Evolutionary conservation across 495 filamentous ascomycete genomes (phyloP).

Genomic region (Xylaria castorea): DNA sequence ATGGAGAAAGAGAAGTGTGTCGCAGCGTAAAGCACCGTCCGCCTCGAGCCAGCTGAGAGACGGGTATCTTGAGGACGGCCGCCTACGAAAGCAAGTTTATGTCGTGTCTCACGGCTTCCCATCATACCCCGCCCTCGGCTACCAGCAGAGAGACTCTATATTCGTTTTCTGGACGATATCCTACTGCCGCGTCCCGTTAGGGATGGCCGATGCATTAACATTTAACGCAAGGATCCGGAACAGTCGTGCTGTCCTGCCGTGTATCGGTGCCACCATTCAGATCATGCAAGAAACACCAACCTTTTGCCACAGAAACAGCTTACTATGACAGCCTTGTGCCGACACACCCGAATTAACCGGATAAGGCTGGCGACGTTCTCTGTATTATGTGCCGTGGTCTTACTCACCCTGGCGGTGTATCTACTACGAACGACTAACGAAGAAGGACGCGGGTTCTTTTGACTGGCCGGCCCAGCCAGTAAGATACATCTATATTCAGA

Average conservation of each 20-base stretch:
- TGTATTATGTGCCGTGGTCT: slow-evolving; percentile 4
- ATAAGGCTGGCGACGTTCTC: slow-evolving; percentile 2
- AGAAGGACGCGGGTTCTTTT: neutral
- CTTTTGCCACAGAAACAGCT: slow-evolving; percentile 12
- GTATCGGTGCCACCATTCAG: neutral
- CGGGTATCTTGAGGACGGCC: neutral
- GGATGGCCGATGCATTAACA: slow-evolving; percentile 1
- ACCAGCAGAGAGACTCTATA: slow-evolving; percentile 13
- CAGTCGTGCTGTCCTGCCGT: slow-evolving; percentile 18
- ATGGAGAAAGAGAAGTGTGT: neutral
- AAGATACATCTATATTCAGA: neutral
- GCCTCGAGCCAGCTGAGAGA: slow-evolving; percentile 6
- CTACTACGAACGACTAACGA: neutral
- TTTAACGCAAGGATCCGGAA: slow-evolving; percentile 24
- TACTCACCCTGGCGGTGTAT: neutral
- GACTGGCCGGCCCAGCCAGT: neutral
- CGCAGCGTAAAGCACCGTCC: neutral
- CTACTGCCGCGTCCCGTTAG: slow-evolving; percentile 1
- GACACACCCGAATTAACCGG: slow-evolving; percentile 4
- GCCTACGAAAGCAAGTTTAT: slow-evolving; percentile 10
- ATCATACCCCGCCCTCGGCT: slow-evolving; percentile 1
- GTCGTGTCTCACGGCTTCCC: slow-evolving; percentile 14
- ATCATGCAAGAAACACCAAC: neutral
- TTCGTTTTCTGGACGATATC: slow-evolving; percentile 6
- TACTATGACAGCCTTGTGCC: slow-evolving; percentile 6